Base-by-base conservation (phyloP, 192 early-diverging fungal genomes). In the Physocladia obscura region DNA sequence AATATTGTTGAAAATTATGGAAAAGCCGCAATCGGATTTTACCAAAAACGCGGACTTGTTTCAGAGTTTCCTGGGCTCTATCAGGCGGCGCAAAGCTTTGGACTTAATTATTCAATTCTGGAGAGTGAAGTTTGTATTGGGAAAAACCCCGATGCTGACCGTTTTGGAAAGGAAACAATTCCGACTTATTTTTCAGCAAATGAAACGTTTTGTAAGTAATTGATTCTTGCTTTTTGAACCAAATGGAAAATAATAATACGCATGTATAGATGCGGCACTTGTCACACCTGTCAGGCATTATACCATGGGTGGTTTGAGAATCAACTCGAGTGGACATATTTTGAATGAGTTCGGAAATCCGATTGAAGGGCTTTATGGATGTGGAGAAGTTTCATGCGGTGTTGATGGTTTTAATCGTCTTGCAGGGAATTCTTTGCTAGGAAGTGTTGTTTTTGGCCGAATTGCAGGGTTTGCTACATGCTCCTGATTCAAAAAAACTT, bases 281-380 rank as follows among this genome's bases (percentile, higher is more conserved):
- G 71, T 94, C 75, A 85, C 89, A 44, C 93, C 93, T 8, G 89
- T 90, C 48, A 80, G 92, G 44, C 93, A 94, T 73, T 94, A 93
- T 63, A 93, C 92, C 5, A 94, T 94, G 93, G 85, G 85, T 62
- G 85, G 85, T 19, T 47, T 87, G 34, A 72, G 72, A 57, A 73
- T 73, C 54, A 56, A 67, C 39, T 44, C 27, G 29, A n/a, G 63
- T n/a, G 48, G 35, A 27, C 70, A 57, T 11, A 61, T 44, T 24
- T 37, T 71, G 36, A 50, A 30, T 0, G 48, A 21, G 15, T 56
- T 21, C 3, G 47, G 37, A 5, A 57, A n/a, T 4, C 49, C 50
- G 21, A 65, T 80, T 36, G 38, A 30, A 26, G 74, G 68, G 4
- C 48, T 80, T 55, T 80, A 57, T 44, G 58, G 49, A n/a, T 81